Evolutionary conservation across 129 eudicot genomes (phyloP).

Genomic region (Chrysanthemum makinoi): DNA sequence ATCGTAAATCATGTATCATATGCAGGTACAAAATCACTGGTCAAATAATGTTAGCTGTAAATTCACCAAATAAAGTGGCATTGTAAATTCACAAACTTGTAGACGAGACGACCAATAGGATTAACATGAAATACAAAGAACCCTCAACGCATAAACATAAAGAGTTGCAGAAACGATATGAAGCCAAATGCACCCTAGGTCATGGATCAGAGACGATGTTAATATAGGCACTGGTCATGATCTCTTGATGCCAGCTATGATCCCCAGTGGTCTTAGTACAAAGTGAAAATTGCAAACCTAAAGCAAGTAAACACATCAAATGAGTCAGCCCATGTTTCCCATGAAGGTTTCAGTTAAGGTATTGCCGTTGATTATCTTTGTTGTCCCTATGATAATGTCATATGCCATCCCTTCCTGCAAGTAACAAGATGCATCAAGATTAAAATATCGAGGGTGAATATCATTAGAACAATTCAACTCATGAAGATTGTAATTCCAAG

Average conservation of each 20-base stretch:
- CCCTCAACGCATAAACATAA: conserved; percentile 8
- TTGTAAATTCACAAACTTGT: conserved; percentile 20
- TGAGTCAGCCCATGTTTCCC: conserved; percentile 48
- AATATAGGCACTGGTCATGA: neutral
- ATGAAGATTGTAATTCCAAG: too few species aligned
- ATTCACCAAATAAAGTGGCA: neutral
- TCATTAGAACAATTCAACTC: neutral
- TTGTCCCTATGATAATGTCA: conserved; percentile 75
- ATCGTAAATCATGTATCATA: neutral
- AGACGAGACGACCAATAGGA: neutral
- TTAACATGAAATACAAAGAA: conserved; percentile 1
- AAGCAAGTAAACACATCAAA: conserved; percentile 3
- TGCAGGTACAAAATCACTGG: neutral
- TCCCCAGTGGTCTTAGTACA: conserved; percentile 12
- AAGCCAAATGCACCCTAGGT: conserved; percentile 12
- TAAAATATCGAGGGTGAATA: neutral
- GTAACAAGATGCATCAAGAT: conserved; percentile 11
- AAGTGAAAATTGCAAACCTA: conserved; percentile 1
- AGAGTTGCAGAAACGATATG: conserved; percentile 4
- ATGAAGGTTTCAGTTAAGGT: conserved; percentile 68
- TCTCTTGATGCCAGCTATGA: conserved; percentile 16
- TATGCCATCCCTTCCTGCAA: conserved; percentile 93
- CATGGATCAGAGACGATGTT: conserved; percentile 4
- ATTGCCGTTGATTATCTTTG: conserved; percentile 75
- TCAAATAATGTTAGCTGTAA: neutral